Base-by-base conservation (phyloP, 306 rosid genomes). In the Inga oerstediana region DNA sequence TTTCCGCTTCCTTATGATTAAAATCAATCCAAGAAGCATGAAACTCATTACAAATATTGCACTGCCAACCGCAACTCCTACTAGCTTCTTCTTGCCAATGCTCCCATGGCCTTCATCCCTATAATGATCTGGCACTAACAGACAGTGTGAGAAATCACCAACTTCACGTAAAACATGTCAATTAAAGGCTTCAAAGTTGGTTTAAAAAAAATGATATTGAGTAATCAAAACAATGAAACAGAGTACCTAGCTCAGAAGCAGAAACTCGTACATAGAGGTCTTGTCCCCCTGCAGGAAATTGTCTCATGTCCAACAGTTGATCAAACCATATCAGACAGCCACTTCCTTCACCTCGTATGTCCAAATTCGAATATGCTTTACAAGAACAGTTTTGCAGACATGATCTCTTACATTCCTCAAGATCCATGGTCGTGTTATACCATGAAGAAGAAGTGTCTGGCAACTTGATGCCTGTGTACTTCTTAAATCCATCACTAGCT, bases 371-470 rank as follows among this genome's bases (percentile, higher is more conserved):
- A 32, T 58, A 80, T 43, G 79, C 71, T 45, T 64, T 45, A 46
- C 84, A 81, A n/a, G 84, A 81, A 64, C 79, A 81, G 73, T 62
- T 81, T 20, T 48, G 20, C 20, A 81, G 27, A 61, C 84, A 81
- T 15, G 5, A 20, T 35, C 20, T 62, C 20, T 27, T 17, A 10
- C 84, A 81, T 32, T 62, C 91, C 46, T 84, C 13, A 7, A 77
- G 77, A 20, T 6, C 27, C 81, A 9, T 37, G 62, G 6, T 81
- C 73, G 62, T 49, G 17, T 17, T 46, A 74, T 27, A 74, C 84
- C 84, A 62, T 4, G 85, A 75, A 39, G 54, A 13, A 48, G 87
- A 84, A 0, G 87, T 80, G 65, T 87, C 89, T 0, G 87, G 87
- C 75, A 81, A 43, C 46, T 79, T 85, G 72, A 75, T 39, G 3